These are phyloP conservation scores for Coemansia aciculifera DNA, from an alignment of 192 early-diverging fungal genomes.

Conservation along the genomic window DNA sequence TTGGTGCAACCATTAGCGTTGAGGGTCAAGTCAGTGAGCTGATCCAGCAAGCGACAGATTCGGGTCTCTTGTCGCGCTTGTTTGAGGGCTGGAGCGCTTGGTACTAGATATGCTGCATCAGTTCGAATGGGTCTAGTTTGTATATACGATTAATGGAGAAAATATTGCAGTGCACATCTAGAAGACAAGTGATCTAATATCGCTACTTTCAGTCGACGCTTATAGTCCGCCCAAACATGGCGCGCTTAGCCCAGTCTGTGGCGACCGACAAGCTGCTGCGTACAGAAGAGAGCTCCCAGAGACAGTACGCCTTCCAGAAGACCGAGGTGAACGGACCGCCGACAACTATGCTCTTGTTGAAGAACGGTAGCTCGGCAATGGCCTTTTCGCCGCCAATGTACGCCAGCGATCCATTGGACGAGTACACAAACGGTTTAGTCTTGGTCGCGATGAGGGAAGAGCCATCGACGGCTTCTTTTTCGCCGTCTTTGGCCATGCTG, in stretches of 20 bases:
- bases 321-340: conserved; percentile 68
- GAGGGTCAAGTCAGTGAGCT: conserved; percentile 76
- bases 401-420: conserved; percentile 65
- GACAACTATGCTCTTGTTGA: conserved; percentile 59
- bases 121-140: not conserved
- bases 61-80: conserved; percentile 60
- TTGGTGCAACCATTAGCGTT: conserved; percentile 59
- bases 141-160: not conserved
- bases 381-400: conserved; percentile 65
- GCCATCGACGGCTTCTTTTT: conserved; percentile 1
- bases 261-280: conserved; percentile 83
- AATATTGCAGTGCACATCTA: not conserved
- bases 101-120: conserved; percentile 18
- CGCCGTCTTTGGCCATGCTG: conserved; percentile 51
- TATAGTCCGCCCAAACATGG: conserved; percentile 87
- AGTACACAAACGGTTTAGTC: conserved; percentile 62
- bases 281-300: conserved; percentile 78
- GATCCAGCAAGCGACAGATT: conserved; percentile 65
- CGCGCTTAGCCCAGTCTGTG: conserved; percentile 89
- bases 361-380: conserved; percentile 61
- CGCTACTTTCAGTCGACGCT: conserved; percentile 69
- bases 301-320: conserved; percentile 75
- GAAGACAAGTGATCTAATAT: not conserved
- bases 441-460: conserved; percentile 22
- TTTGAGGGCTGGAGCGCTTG: conserved; percentile 58